Conservation (phyloP, 176 grass and related monocot species). For the Lolium perenne region DNA sequence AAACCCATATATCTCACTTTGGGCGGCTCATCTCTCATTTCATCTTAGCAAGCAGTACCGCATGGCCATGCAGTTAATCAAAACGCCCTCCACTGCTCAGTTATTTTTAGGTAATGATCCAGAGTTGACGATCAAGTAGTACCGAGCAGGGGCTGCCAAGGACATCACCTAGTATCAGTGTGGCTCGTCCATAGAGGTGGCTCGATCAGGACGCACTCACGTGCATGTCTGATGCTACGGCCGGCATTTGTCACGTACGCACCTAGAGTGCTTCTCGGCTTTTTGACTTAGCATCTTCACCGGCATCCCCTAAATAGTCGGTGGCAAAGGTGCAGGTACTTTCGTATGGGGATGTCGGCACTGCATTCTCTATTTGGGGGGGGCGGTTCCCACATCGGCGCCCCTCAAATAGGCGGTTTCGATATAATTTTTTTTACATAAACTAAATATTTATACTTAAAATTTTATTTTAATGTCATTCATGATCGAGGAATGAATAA, state of each 20-base stretch:
- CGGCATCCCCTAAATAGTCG: no score
- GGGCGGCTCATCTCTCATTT: background rate
- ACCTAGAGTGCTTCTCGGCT: background rate
- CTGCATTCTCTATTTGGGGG: no score
- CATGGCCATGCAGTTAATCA: background rate
- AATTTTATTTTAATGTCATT: no score
- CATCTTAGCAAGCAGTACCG: background rate
- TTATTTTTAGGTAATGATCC: background rate
- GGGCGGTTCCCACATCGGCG: no score
- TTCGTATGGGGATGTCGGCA: no score
- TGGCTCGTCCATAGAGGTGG: background rate
- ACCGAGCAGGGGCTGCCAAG: background rate
- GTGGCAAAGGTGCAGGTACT: no score
- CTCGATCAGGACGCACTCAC: background rate
- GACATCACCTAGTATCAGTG: background rate
- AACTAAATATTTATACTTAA: no score
- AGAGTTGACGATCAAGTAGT: background rate
- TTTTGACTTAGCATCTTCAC: background rate
- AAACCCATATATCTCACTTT: background rate
- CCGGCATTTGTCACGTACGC: background rate
- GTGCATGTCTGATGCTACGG: conserved; percentile 28
- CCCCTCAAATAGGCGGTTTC: no score
- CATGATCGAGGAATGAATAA: no score
- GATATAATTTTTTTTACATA: no score
- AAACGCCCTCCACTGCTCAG: background rate